Percentiles rank a stretch among this genome's conserved stretches.
These are phyloP conservation scores for Sphagnum tenellum DNA, from an alignment of 225 moss, liverwort and hornwort genomes.

Conservation along the genomic window DNA sequence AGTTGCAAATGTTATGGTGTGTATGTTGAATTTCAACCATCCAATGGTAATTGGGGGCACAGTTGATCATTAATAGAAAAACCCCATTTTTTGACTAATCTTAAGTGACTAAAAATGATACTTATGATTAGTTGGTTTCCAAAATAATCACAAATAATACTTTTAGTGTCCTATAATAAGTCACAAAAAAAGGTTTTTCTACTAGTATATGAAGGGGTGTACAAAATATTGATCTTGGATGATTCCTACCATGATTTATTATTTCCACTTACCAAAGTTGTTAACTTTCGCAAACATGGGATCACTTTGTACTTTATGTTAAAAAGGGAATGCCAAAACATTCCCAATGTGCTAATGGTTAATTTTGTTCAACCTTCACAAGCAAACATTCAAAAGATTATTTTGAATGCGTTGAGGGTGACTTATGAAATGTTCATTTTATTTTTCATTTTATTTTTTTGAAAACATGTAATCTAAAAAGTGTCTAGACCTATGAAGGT, in stretches of 20 bases:
- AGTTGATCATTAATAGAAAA: too few relatives aligned
- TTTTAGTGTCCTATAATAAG: too few relatives aligned
- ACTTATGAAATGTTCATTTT: slow-evolving; percentile 78
- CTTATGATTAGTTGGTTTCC: too few relatives aligned
- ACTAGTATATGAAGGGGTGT: slow-evolving; percentile 98
- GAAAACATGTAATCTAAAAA: too few relatives aligned
- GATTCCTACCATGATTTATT: slow-evolving; percentile 80
- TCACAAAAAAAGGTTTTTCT: too few relatives aligned
- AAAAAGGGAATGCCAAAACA: slow-evolving; percentile 92
- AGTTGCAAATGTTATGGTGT: slow-evolving; percentile 85
- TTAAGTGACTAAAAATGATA: too few relatives aligned
- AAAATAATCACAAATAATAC: too few relatives aligned
- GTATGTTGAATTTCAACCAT: slow-evolving; percentile 97
- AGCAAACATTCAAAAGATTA: slow-evolving; percentile 75
- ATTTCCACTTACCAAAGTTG: slow-evolving; percentile 90
- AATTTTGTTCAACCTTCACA: slow-evolving; percentile 70
- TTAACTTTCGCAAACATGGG: slow-evolving; percentile 86
- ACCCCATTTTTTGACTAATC: too few relatives aligned
- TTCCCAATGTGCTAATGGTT: slow-evolving; percentile 86
- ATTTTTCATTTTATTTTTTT: slow-evolving; percentile 90
- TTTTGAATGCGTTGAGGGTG: slow-evolving; percentile 69
- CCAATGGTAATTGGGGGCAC: slow-evolving; percentile 83
- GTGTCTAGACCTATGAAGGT: too few relatives aligned
- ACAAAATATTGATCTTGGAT: slow-evolving; percentile 90
- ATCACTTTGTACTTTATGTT: slow-evolving; percentile 86